Evolutionary conservation across 768 basidiomycete species (phyloP), one percentile per base, ranked within the genome.

Genomic region (Psilocybe tampanensis): DNA sequence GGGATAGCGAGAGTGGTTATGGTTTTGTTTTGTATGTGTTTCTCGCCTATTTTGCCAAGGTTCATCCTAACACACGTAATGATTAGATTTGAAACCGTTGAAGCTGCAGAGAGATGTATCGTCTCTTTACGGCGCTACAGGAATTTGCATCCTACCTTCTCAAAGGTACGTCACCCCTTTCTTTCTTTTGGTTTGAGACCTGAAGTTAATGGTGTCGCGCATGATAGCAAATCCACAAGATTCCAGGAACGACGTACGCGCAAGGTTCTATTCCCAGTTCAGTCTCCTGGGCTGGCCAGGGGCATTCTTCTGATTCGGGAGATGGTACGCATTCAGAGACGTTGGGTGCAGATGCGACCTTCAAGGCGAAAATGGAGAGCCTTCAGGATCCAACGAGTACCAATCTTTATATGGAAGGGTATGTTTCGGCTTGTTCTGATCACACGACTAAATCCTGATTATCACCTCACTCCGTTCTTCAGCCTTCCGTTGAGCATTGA

Each of bases 91-190:
- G 81, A 80, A 47, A 77, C 76, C 0, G 66, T 90, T 7, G 86
- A 86, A 2, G 80, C 84, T 23, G 92, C 92, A 0, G 86, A 88
- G 64, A 80, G 78, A 59, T 94, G 92, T 60, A 92, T 94, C 51
- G 76, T 84, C 13, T 75, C 84, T 1, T 75, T 94, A 47, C 76
- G 89, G 58, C 81, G 82, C 61, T 88, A 87, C 61, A 79, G 89
- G 43, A 90, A 93, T 67, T 73, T 94, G 41, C 92, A 94, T 66
- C 92, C 92, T 0, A 91, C 91, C 2, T 92, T 92, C 66, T 92
- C 92, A 53, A 93, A 94, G 82, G 92, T 88, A n/a, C n/a, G 52
- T 36, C 36, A 8, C n/a, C n/a, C n/a, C n/a, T n/a, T 36, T 12
- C 13, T 44, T 54, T 41, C n/a, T 32, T 41, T 4, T 39, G 1